phyloP scores from a whole-genome alignment of 2,329 filamentous ascomycete genomes.

The Neurospora sp. region DNA sequence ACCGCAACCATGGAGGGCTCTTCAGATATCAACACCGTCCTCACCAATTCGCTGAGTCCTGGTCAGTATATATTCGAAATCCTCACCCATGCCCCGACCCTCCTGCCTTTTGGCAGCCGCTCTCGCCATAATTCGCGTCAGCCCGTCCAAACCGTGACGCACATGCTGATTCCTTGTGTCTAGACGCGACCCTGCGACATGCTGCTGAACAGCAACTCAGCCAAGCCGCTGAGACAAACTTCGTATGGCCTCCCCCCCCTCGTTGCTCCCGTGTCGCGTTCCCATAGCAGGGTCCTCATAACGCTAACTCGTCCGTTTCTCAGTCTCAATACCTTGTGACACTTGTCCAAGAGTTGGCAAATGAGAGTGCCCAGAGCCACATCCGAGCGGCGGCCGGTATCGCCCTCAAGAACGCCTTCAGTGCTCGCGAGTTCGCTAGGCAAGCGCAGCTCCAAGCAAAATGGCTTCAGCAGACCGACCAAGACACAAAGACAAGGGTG shows the following conservation, averaged over 20 bases:
- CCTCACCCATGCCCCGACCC: constrained; percentile 7
- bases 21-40: constrained; percentile 94
- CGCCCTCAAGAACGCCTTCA: constrained; percentile 96
- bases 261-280: background rate
- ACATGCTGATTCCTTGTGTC: constrained; percentile 26
- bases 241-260: constrained; percentile 49
- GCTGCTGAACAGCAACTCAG: constrained; percentile 89
- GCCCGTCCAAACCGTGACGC: constrained; percentile 12
- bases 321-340: constrained; percentile 89
- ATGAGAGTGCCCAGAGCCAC: constrained; percentile 70
- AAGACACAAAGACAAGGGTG: constrained; percentile 74
- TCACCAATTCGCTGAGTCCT: constrained; percentile 90
- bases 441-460: constrained; percentile 85
- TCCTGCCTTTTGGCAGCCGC: constrained; percentile 6
- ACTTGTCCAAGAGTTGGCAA: constrained; percentile 87
- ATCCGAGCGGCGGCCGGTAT: constrained; percentile 93
- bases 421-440: constrained; percentile 77
- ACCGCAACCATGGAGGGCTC: constrained; percentile 47
- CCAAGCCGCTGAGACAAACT: constrained; percentile 89
- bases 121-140: constrained; percentile 10
- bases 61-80: constrained; percentile 47
- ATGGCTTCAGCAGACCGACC: constrained; percentile 79
- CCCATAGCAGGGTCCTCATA: constrained; percentile 1
- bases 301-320: constrained; percentile 4
- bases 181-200: constrained; percentile 83